phyloP scores from a whole-genome alignment of 108 stramenopile species.

The Cyclotella choctawhatcheeana region DNA sequence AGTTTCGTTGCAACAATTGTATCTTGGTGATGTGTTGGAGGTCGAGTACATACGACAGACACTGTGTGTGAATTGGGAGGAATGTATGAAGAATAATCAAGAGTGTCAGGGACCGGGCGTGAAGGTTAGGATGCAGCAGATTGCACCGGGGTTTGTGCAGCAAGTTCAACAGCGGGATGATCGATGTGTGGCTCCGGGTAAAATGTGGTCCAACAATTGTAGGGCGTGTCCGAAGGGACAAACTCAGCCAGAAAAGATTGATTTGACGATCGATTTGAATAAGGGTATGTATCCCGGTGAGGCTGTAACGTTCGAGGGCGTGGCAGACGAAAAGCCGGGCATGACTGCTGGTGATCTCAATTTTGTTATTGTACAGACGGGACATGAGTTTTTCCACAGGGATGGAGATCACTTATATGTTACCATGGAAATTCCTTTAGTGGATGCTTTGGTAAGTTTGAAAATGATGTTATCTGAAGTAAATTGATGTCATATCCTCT shows the following conservation, averaged over 20 bases:
- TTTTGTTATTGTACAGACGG: slow-evolving; percentile 69
- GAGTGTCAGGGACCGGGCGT: slow-evolving; percentile 95
- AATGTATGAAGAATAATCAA: slow-evolving; percentile 80
- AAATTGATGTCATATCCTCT: background rate
- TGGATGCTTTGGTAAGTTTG: slow-evolving; percentile 84
- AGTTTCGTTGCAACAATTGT: slow-evolving; percentile 92
- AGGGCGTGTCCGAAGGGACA: slow-evolving; percentile 88
- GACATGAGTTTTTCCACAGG: slow-evolving; percentile 65
- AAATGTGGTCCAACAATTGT: slow-evolving; percentile 91
- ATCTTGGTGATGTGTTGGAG: slow-evolving; percentile 91
- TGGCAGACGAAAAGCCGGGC: slow-evolving; percentile 90
- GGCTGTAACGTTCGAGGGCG: slow-evolving; percentile 86
- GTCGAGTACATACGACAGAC: slow-evolving; percentile 92
- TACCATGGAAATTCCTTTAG: slow-evolving; percentile 87
- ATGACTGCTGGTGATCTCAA: slow-evolving; percentile 84
- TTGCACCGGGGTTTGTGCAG: slow-evolving; percentile 98
- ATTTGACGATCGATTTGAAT: slow-evolving; percentile 89
- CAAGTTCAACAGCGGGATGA: slow-evolving; percentile 93
- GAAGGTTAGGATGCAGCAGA: slow-evolving; percentile 87
- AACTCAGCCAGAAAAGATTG: slow-evolving; percentile 93
- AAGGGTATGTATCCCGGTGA: slow-evolving; percentile 88
- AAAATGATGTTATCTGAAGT: background rate
- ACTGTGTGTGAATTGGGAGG: slow-evolving; percentile 92
- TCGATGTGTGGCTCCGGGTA: slow-evolving; percentile 92
- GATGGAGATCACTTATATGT: slow-evolving; percentile 89